A percentile compares a stretch with the other conserved stretches of the same genome.
phyloP scores from a whole-genome alignment of 495 filamentous ascomycete species.

The Xylaria intraflava region DNA sequence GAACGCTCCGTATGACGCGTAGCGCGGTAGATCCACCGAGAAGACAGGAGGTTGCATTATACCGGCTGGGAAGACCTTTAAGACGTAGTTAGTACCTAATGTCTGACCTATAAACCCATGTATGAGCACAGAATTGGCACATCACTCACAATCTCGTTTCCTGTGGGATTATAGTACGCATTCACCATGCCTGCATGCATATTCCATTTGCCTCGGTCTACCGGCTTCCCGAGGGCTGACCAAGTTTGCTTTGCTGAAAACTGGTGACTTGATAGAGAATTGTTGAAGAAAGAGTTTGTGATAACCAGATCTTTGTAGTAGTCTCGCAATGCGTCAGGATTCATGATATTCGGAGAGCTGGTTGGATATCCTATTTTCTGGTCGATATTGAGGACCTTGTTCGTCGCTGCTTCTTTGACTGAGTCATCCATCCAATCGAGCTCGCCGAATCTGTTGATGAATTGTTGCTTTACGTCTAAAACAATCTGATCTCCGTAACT shows the following conservation, averaged over 20 bases:
- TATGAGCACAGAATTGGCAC: background rate
- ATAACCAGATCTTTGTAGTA: conserved; percentile 55
- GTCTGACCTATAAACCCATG: background rate
- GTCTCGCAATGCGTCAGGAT: conserved; percentile 48
- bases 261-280: conserved; percentile 44
- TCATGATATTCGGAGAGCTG: conserved; percentile 55
- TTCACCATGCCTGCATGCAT: conserved; percentile 52
- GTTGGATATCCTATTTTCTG: conserved; percentile 73
- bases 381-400: conserved; percentile 64
- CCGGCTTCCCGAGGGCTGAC: conserved; percentile 54
- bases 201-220: conserved; percentile 55
- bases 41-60: conserved; percentile 69
- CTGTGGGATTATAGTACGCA: conserved; percentile 53
- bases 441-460: conserved; percentile 51
- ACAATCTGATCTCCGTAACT: conserved; percentile 62
- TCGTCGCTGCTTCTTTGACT: conserved; percentile 53
- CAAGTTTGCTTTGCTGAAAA: conserved; percentile 46
- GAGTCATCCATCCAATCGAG: conserved; percentile 65
- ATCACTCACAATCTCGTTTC: conserved; percentile 50
- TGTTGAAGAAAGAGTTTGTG: conserved; percentile 53
- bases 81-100: background rate
- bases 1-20: conserved; percentile 64
- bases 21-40: conserved; percentile 54
- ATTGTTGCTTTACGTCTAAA: conserved; percentile 61
- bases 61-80: conserved; percentile 57